These are phyloP conservation scores for Candida tetrigidarum DNA, from an alignment of 1,139 yeast species.

Conservation along the genomic window DNA sequence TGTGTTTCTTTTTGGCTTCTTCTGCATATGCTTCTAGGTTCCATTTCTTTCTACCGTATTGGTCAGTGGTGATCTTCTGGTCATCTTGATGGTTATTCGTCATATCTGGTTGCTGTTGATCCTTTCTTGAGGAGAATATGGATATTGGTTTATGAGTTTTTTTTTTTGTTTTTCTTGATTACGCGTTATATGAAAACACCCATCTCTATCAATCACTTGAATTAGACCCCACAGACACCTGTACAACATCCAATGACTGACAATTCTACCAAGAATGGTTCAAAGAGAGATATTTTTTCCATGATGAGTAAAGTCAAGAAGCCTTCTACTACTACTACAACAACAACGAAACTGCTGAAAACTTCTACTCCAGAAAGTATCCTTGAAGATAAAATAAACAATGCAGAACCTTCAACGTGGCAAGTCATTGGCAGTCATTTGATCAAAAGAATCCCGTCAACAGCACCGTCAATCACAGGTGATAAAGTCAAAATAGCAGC, in stretches of 20 bases:
- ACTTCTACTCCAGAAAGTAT: slow-evolving; percentile 4
- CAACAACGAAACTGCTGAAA: no score
- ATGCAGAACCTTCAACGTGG: slow-evolving; percentile 24
- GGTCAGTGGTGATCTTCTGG: slow-evolving; percentile 33
- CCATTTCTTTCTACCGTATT: slow-evolving; percentile 74
- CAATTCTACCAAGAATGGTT: not conserved
- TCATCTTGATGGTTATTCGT: slow-evolving; percentile 9
- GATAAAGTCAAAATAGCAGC: slow-evolving; percentile 53
- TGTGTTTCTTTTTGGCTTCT: slow-evolving; percentile 40
- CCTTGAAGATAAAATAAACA: slow-evolving; percentile 6
- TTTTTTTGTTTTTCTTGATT: slow-evolving; percentile 3
- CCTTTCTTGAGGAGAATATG: no score
- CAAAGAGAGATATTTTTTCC: slow-evolving; percentile 9
- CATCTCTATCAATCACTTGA: not conserved
- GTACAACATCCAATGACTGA: not conserved
- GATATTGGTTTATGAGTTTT: not conserved
- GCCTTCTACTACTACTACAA: not conserved
- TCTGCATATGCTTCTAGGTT: slow-evolving; percentile 64
- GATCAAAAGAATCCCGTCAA: slow-evolving; percentile 32
- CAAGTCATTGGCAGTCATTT: slow-evolving; percentile 37
- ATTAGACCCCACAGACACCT: not conserved
- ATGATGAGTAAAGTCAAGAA: slow-evolving; percentile 7
- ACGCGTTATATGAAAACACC: no score
- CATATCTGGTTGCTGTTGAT: not conserved
- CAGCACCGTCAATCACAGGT: not conserved